Evolutionary conservation across 2,329 filamentous ascomycete genomes (phyloP), one percentile per base, ranked within the genome.

Genomic region (Fragosphaeria purpurea): DNA sequence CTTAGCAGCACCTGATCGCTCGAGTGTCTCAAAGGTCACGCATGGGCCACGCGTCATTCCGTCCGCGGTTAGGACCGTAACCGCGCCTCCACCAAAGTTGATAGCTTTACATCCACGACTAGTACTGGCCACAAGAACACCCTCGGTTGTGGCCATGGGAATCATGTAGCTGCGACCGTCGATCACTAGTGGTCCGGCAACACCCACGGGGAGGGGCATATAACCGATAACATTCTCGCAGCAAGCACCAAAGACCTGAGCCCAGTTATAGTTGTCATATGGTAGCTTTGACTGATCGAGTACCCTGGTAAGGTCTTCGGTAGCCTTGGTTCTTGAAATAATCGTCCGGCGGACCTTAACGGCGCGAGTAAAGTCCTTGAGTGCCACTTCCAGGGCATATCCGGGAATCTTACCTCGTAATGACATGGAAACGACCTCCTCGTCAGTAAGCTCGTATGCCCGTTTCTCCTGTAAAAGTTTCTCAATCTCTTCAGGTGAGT

Each of bases 141-240:
- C 93, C 70, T 98, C 93, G 3, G 93, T 98, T 1, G 93, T 98
- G 50, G 93, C 94, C 93, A 98, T 98, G 34, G 93, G 93, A 48
- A 98, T 79, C 70, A 95, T 98, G 69, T 93, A 97, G 71, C 85
- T 94, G 66, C 93, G 85, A 31, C 93, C 93, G 60, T 98, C 93
- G 59, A 98, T 91, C 35, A 88, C 85, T 47, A 98, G 75, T 34
- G 93, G 93, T 4, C 93, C 93, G 50, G 93, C 93, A 57, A 98
- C 88, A 71, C 93, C 93, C 44, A 98, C 79, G 41, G 93, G 93
- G 10, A 98, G 74, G 11, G 93, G 93, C 70, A 97, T 77, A 65
- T 94, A 97, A 57, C 93, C 93, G 62, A 98, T 86, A 48, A 98
- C 93, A 61, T 98, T 98, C 70, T 98, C 93, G 66, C 93, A 98